Evolutionary conservation across 2,329 filamentous ascomycete genomes (phyloP), one percentile per base, ranked within the genome.

Genomic region (Ceratocystis lukuohia): DNA sequence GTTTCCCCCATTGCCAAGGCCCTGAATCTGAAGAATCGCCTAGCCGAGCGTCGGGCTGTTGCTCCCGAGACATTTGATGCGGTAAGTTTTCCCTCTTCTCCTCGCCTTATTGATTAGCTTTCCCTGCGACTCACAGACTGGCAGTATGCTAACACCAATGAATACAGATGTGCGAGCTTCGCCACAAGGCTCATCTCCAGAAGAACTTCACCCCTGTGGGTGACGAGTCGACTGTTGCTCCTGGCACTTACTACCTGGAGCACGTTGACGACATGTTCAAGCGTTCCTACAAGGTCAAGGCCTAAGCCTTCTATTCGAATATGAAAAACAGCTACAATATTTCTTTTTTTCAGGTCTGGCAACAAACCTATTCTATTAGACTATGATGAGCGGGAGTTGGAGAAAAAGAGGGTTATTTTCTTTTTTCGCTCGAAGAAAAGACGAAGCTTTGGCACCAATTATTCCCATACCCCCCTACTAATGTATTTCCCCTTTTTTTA

Each of bases 261-360:
- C 85, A 87, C 75, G 83, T 94, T 61, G 89, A 94, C 73, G 88
- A 90, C 72, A 91, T 91, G 88, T 94, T 89, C 86, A 86, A 88
- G 79, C 84, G 89, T 72, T 83, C 83, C 74, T 94, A 94, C 77
- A 78, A 81, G 66, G 75, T 92, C 78, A 89, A 92, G 82, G 86
- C 82, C 75, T 92, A 83, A 74, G 71, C 5, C 25, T 28, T 63
- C 37, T 5, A 20, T 62, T 20, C 10, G 46, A 64, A 62, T 57
- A 66, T 3, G 68, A 67, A 63, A 67, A 53, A 50, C 33, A 62
- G 30, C 44, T 33, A 28, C 50, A 50, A 64, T 57, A 33, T 41
- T 37, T 53, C 30, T 41, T 30, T 41, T 64, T 53, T 64, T 45
- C 62, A 7, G 22, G 53, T 62, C 53, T 37, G 17, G 53, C 53